Conservation (phyloP, 1,284 basidiomycete genomes). For the Wallemia ichthyophaga region DNA sequence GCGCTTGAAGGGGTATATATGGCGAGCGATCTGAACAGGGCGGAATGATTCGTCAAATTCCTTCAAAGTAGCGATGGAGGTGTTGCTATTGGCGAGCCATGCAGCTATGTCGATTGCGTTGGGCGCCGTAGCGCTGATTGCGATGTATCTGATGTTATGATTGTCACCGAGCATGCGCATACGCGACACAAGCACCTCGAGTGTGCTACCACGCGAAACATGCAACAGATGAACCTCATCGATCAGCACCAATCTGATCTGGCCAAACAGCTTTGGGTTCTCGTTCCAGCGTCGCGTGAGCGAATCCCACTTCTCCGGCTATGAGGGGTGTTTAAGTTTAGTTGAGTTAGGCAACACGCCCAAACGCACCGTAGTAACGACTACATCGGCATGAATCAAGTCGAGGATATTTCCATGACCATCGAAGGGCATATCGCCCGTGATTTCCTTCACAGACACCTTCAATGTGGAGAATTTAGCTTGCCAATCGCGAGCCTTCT, state of each 20-base stretch:
- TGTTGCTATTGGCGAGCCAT: background rate
- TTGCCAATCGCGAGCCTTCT: background rate
- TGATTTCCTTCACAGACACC: slow-evolving; percentile 32
- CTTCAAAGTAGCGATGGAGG: background rate
- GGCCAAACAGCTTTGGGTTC: slow-evolving; percentile 31
- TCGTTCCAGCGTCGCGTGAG: slow-evolving; percentile 50
- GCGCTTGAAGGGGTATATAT: slow-evolving; percentile 28
- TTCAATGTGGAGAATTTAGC: background rate
- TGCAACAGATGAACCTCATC: slow-evolving; percentile 86
- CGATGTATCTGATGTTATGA: slow-evolving; percentile 41
- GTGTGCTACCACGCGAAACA: slow-evolving; percentile 56
- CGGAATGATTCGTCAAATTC: slow-evolving; percentile 76
- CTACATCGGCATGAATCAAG: slow-evolving; percentile 33
- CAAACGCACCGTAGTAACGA: slow-evolving; percentile 1
- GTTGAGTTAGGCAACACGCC: background rate
- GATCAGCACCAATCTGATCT: slow-evolving; percentile 47
- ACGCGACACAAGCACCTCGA: slow-evolving; percentile 77
- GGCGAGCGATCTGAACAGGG: slow-evolving; percentile 45
- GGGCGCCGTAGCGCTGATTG: slow-evolving; percentile 77
- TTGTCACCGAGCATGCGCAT: slow-evolving; percentile 13
- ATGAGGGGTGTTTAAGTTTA: slow-evolving; percentile 3
- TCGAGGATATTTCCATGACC: slow-evolving; percentile 35
- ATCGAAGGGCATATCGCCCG: slow-evolving; percentile 48
- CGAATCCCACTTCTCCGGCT: slow-evolving; percentile 89
- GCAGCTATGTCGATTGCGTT: slow-evolving; percentile 66